phyloP scores from a whole-genome alignment of 225 moss, liverwort and hornwort genomes.

The Neckera pumila region DNA sequence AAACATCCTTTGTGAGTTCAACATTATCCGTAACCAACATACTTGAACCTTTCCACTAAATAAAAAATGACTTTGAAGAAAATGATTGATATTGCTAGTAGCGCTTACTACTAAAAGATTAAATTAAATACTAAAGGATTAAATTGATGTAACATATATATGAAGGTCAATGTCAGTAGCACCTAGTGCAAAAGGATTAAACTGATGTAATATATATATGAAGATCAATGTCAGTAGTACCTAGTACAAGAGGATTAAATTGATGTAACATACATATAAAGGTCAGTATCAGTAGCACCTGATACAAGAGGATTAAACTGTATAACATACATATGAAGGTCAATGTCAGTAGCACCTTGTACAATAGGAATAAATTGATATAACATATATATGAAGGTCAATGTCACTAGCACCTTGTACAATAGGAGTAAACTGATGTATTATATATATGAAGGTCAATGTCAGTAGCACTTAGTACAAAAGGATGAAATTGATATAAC shows the following conservation, averaged over 20 bases:
- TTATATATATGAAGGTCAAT: background rate
- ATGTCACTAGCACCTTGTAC: no score
- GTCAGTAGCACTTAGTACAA: no score
- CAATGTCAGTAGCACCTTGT: no score
- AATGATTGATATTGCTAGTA: background rate
- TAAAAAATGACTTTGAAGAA: background rate
- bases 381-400: background rate
- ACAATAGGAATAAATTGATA: no score
- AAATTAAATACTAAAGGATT: background rate
- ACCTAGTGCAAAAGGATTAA: no score
- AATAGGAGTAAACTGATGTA: no score
- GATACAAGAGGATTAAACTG: background rate
- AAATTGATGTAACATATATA: background rate
- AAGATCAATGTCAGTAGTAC: no score
- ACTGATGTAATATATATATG: background rate
- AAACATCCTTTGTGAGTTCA: background rate
- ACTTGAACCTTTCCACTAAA: background rate
- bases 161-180: background rate
- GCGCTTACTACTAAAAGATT: background rate
- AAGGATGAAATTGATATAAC: no score
- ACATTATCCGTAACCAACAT: background rate
- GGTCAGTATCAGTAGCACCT: no score
- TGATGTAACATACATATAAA: background rate
- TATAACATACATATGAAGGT: background rate
- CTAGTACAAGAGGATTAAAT: no score